Evolutionary conservation across 805 yeast genomes (phyloP).

Genomic region (Nakazawaea wyomingensis): DNA sequence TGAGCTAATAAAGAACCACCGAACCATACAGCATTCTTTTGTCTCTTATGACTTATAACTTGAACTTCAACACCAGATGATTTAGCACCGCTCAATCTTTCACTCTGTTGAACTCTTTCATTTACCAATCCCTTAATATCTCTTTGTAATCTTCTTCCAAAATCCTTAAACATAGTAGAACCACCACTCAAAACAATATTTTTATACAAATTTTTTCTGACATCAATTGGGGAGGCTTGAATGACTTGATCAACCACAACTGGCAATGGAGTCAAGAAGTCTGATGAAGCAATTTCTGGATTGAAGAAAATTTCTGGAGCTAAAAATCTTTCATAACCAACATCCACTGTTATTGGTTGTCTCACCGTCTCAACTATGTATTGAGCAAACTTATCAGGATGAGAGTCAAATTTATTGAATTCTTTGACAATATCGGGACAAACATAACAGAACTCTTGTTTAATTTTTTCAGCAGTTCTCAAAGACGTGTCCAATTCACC

Average conservation of each 20-base stretch:
- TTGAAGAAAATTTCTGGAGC: conserved; percentile 99
- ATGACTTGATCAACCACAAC: conserved; percentile 93
- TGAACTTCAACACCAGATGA: conserved; percentile 95
- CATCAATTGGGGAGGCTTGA: conserved; percentile 95
- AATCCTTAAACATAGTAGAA: conserved; percentile 97
- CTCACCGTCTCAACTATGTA: conserved; percentile 75
- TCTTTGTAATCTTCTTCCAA: conserved; percentile 95
- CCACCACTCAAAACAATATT: conserved; percentile 97
- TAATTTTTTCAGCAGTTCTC: conserved; percentile 94
- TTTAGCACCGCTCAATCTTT: conserved; percentile 65
- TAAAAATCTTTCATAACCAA: conserved; percentile 94
- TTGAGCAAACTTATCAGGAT: conserved; percentile 90
- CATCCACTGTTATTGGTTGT: conserved; percentile 56
- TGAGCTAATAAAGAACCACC: conserved; percentile 97
- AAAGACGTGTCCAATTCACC: conserved; percentile 92
- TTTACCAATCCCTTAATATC: conserved; percentile 85
- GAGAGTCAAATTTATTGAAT: conserved; percentile 89
- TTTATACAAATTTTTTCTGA: conserved; percentile 91
- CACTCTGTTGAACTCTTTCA: conserved; percentile 80
- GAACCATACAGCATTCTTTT: conserved; percentile 98
- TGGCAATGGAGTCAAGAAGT: conserved; percentile 93
- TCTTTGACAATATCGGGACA: conserved; percentile 97
- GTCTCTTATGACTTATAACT: conserved; percentile 95
- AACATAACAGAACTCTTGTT: conserved; percentile 95
- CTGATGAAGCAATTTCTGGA: conserved; percentile 95